Percentiles rank a stretch among this genome's conserved stretches.
Evolutionary conservation across 306 rosid species (phyloP).

Genomic region (Cicer chorassanicum): DNA sequence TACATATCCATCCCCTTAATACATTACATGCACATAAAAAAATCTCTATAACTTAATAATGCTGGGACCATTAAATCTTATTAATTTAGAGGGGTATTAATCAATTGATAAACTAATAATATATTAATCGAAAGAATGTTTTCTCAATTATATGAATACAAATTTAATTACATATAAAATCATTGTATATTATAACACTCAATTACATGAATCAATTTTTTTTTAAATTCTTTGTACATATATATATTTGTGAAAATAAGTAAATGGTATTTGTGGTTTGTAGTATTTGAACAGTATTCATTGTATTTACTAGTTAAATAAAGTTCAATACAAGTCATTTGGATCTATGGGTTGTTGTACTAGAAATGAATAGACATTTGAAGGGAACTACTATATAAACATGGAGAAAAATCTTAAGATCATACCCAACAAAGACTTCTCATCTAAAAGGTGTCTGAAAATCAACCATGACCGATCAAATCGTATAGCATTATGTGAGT

Average conservation of each 20-base stretch:
- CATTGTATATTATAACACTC: not conserved
- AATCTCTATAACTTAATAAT: not conserved
- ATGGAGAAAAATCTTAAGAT: not conserved
- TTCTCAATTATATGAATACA: not conserved
- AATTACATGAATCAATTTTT: not conserved
- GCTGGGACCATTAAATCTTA: not conserved
- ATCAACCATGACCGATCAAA: not conserved
- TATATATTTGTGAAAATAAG: not conserved
- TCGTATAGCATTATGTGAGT: not conserved
- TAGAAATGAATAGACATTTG: no score
- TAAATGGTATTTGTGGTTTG: not conserved
- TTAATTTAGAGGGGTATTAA: conserved; percentile 1
- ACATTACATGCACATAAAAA: not conserved
- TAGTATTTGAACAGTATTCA: no score
- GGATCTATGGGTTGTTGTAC: no score
- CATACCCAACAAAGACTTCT: not conserved
- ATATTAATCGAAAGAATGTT: not conserved
- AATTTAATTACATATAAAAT: not conserved
- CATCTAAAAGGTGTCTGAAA: not conserved
- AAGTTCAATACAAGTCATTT: no score
- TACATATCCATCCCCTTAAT: not conserved
- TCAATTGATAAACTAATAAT: not conserved
- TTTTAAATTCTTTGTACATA: not conserved
- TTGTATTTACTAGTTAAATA: no score
- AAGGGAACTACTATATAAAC: not conserved